Evolutionary conservation across 129 eudicot species (phyloP).

Genomic region (carrot (Daucus carota)): DNA sequence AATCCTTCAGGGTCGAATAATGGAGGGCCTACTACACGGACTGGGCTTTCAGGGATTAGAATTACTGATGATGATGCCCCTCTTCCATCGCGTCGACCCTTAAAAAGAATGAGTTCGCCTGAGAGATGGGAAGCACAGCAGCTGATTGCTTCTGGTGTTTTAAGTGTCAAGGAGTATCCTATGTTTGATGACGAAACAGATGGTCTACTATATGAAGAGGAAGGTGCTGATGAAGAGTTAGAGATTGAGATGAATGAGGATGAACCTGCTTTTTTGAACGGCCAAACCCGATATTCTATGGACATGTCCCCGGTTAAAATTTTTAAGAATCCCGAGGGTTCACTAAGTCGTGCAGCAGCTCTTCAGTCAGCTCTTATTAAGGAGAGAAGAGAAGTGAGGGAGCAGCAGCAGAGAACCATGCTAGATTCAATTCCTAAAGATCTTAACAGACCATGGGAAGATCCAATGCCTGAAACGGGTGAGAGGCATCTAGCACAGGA

Average conservation of each 20-base stretch:
- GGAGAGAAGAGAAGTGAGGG: constrained; percentile 91
- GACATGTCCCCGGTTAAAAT: constrained; percentile 93
- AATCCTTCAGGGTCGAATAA: constrained; percentile 43
- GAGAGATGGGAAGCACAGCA: constrained; percentile 92
- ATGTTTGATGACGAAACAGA: constrained; percentile 79
- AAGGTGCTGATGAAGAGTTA: constrained; percentile 82
- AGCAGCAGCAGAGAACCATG: constrained; percentile 85
- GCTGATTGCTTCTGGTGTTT: constrained; percentile 77
- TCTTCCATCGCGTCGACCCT: constrained; percentile 51
- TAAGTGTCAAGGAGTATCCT: constrained; percentile 67
- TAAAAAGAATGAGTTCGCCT: constrained; percentile 83
- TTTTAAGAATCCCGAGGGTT: constrained; percentile 82
- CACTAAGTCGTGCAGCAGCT: constrained; percentile 93
- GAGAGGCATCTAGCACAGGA: constrained; percentile 92
- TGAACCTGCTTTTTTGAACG: constrained; percentile 75
- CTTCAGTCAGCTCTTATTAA: constrained; percentile 74
- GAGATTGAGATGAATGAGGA: constrained; percentile 88
- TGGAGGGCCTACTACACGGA: constrained; percentile 39
- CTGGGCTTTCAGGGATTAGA: constrained; percentile 63
- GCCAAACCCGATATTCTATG: constrained; percentile 63
- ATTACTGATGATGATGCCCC: constrained; percentile 54
- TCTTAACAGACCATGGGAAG: constrained; percentile 97
- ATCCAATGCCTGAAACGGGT: constrained; percentile 93
- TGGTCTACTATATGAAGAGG: constrained; percentile 76
- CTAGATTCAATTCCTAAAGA: constrained; percentile 90